Conservation (phyloP, 2,329 filamentous ascomycete species). For the Aschersonia sp. region DNA sequence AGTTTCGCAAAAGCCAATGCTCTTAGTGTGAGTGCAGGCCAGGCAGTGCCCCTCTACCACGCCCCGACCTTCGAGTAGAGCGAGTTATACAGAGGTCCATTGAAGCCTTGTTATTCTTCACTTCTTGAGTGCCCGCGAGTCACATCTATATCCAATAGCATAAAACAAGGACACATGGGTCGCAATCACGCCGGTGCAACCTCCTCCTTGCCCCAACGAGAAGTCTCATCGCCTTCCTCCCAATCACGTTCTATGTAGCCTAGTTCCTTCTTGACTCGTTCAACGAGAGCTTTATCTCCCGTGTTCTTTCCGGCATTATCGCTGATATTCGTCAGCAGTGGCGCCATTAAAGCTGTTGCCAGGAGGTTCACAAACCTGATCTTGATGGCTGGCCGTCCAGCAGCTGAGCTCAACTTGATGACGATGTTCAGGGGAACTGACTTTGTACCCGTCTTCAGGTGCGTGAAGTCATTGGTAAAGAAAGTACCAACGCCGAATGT, state of each 20-base stretch:
- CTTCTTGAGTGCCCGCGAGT: no score
- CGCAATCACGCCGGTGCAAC: conserved; percentile 5
- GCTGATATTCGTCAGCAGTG: conserved; percentile 17
- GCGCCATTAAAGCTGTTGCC: neutral
- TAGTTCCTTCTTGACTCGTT: conserved; percentile 69
- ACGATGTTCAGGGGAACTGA: conserved; percentile 92
- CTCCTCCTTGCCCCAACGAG: conserved; percentile 57
- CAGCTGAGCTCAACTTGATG: conserved; percentile 84
- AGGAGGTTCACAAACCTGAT: conserved; percentile 40
- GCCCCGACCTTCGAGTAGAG: no score
- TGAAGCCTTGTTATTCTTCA: no score
- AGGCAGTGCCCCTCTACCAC: no score
- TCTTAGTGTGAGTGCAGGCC: no score
- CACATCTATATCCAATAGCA: no score
- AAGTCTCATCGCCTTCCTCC: conserved; percentile 70
- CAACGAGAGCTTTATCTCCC: conserved; percentile 65
- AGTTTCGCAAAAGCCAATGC: no score
- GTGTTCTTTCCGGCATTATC: conserved; percentile 93
- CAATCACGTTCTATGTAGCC: conserved; percentile 80
- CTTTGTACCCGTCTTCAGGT: conserved; percentile 59
- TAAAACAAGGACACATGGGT: neutral
- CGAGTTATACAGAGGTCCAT: no score
- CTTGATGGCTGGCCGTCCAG: conserved; percentile 73
- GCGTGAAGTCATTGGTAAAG: conserved; percentile 86
- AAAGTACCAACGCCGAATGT: conserved; percentile 93